Evolutionary conservation across 768 basidiomycete genomes (phyloP), one percentile per base, ranked within the genome.

Genomic region (Suillus luteus): DNA sequence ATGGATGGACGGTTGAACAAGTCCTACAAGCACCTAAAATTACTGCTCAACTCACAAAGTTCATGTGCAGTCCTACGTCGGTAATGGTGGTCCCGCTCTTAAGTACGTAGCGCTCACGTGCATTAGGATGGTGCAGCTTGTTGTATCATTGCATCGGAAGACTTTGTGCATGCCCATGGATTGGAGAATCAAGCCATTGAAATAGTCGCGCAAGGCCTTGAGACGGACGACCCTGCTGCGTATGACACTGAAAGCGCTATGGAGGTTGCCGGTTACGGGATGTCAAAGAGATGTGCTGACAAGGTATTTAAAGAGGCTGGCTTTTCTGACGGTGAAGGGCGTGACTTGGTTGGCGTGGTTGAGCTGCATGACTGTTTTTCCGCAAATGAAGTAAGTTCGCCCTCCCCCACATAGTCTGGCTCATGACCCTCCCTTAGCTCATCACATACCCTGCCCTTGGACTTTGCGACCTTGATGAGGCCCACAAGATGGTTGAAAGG

Each of bases 351-450:
- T 15, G 90, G 90, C n/a, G 91, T 94, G 0, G 77, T 95, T 8
- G 93, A 95, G 72, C 80, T 95, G 9, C 93, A 95, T 65, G 93
- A 95, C 68, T 95, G 93, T 72, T 95, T 93, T 72, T 83, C 91
- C 62, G 81, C 90, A 11, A 91, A 93, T 69, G 91, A 94, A 81
- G 92, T 87, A 68, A 12, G 77, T 67, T 24, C 17, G 44, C 46
- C 37, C n/a, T 3, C 2, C 1, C 49, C 40, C 57, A 37, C 41
- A 22, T 63, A 33, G 46, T 51, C 48, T 44, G 48, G 41, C 17
- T 55, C 33, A 40, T 43, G 12, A 35, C 48, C 48, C 41, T 46
- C 52, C 41, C 44, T 38, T 62, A 93, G 91, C 84, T 95, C 40
- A 83, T 95, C 66, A 89, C 86, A 14, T 95, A 95, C 70, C 85